Conservation (phyloP, 495 filamentous ascomycete species). For the Talaromyces adpressus region DNA sequence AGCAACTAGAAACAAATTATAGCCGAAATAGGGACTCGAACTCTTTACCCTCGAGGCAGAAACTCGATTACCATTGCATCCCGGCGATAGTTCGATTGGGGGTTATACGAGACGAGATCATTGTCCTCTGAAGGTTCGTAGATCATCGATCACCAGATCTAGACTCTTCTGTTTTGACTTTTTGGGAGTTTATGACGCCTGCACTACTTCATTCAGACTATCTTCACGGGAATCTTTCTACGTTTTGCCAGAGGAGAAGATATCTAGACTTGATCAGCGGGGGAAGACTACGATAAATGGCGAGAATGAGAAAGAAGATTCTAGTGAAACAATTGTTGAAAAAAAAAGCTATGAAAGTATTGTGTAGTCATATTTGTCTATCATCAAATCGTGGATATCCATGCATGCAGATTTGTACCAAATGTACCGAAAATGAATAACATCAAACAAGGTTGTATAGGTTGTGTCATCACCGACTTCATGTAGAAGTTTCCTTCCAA, state of each 20-base stretch:
- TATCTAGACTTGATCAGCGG: background rate
- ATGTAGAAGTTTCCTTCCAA: background rate
- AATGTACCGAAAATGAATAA: background rate
- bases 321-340: background rate
- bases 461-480: background rate
- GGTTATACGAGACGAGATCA: too few relatives aligned
- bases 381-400: conserved; percentile 3
- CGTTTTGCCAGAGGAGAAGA: background rate
- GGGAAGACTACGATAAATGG: background rate
- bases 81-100: too few relatives aligned
- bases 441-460: background rate
- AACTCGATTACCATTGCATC: too few relatives aligned
- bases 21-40: too few relatives aligned
- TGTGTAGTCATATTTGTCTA: background rate
- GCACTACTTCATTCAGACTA: background rate
- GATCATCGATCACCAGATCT: background rate
- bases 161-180: background rate
- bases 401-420: conserved; percentile 1
- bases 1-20: too few relatives aligned
- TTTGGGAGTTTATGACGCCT: background rate
- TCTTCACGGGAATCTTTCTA: background rate
- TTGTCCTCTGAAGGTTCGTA: background rate
- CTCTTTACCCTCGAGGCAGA: too few relatives aligned
- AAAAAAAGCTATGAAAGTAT: background rate
- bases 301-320: background rate